These are phyloP conservation scores for Sequoia sempervirens DNA, from an alignment of 75 land plant species.

Conservation along the genomic window DNA sequence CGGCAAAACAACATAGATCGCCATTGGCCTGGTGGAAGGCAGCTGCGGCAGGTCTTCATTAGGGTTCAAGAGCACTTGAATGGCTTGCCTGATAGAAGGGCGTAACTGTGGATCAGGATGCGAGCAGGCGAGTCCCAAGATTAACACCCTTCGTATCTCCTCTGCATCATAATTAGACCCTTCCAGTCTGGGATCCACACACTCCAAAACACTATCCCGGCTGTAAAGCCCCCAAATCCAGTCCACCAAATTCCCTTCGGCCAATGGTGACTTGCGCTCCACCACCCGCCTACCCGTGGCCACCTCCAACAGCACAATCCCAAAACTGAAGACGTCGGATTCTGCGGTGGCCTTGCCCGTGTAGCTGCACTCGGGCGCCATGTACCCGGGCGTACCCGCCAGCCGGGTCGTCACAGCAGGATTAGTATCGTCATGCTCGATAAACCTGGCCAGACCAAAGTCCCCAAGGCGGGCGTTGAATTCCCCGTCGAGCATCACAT, in stretches of 20 bases:
- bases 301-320: constrained; percentile 50
- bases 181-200: constrained; percentile 35
- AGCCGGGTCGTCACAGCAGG: constrained; percentile 18
- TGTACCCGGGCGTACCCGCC: constrained; percentile 26
- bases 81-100: constrained; percentile 50
- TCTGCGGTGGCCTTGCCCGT: constrained; percentile 28
- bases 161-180: constrained; percentile 12
- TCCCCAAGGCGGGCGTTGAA: constrained; percentile 55
- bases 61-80: constrained; percentile 15
- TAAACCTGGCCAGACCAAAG: constrained; percentile 37
- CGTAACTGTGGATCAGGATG: constrained; percentile 48
- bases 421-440: constrained; percentile 12
- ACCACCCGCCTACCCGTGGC: constrained; percentile 52
- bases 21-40: background rate
- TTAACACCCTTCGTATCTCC: constrained; percentile 41
- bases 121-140: constrained; percentile 54
- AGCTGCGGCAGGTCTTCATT: background rate
- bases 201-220: constrained; percentile 24
- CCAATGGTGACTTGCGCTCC: constrained; percentile 9
- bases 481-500: constrained; percentile 45
- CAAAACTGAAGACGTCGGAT: constrained; percentile 57
- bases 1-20: background rate
- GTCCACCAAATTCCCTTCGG: constrained; percentile 46
- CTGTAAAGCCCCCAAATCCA: constrained; percentile 47
- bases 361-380: constrained; percentile 39